Percentiles rank a stretch among this genome's conserved stretches.
Conservation (phyloP, 1,139 yeast species). For the Suhomyces choctaworum region DNA sequence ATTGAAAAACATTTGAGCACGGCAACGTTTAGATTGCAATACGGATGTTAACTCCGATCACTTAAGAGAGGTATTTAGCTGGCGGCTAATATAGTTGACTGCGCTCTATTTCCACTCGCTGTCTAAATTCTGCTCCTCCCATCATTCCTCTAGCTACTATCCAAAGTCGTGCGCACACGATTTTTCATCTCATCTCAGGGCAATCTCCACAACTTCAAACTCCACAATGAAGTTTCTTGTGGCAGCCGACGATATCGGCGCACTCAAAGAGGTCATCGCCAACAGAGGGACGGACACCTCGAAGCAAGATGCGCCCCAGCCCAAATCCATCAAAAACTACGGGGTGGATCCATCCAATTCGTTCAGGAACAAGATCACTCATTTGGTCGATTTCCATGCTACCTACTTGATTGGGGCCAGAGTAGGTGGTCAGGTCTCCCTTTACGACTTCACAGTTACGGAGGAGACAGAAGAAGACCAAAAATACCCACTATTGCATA, state of each 20-base stretch:
- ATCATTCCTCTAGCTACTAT: neutral
- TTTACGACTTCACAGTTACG: constrained; percentile 33
- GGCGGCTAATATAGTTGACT: too few species aligned
- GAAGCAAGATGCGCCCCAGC: constrained; percentile 55
- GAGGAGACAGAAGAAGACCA: constrained; percentile 12
- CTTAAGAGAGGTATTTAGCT: too few species aligned
- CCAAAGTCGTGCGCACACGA: constrained; percentile 5
- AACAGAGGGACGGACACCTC: constrained; percentile 70
- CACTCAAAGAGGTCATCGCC: constrained; percentile 57
- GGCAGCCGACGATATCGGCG: constrained; percentile 58
- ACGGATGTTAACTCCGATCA: too few species aligned
- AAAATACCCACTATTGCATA: constrained; percentile 24
- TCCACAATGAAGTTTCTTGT: constrained; percentile 50
- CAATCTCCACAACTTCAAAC: constrained; percentile 2
- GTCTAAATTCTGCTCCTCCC: too few species aligned
- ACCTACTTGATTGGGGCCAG: constrained; percentile 45
- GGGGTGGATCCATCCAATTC: constrained; percentile 34
- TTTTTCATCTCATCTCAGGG: constrained; percentile 14
- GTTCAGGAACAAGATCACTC: constrained; percentile 28
- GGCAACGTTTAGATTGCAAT: too few species aligned
- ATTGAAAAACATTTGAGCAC: too few species aligned
- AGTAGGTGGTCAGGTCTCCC: constrained; percentile 40
- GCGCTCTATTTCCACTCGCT: too few species aligned
- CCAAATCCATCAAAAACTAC: constrained; percentile 45
- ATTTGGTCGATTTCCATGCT: constrained; percentile 30